These are phyloP conservation scores for Spergularia azorica DNA, from an alignment of 179 eudicot genomes.

Conservation along the genomic window DNA sequence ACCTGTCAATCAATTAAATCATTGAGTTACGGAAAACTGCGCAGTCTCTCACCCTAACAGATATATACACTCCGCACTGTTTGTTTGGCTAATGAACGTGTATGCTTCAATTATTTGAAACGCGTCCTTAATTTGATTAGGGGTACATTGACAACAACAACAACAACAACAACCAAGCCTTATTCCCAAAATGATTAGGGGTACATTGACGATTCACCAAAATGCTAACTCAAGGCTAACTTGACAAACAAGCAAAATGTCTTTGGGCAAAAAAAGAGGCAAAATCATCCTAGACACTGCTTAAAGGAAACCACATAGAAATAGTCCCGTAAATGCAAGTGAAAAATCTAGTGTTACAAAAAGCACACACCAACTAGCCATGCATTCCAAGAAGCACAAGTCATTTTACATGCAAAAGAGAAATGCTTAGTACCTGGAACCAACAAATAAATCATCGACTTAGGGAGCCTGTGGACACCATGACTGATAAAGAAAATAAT, in stretches of 20 bases:
- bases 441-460: conserved; percentile 77
- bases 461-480: conserved; percentile 91
- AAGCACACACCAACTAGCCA: conserved; percentile 12
- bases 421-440: conserved; percentile 70
- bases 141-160: background rate
- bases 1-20: conserved; percentile 46
- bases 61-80: background rate
- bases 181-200: background rate
- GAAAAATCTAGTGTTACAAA: background rate
- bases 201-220: background rate
- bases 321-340: background rate
- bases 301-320: background rate
- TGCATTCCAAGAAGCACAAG: conserved; percentile 2
- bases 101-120: background rate
- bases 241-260: background rate
- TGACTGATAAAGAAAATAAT: conserved; percentile 56
- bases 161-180: too few species aligned
- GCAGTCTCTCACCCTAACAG: too few species aligned
- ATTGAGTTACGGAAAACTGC: conserved; percentile 8
- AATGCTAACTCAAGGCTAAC: background rate
- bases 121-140: background rate
- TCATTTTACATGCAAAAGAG: background rate
- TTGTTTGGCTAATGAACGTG: background rate
- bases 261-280: conserved; percentile 8
- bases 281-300: background rate